Conservation (phyloP, 345 rosid genomes). For the Brassica carinata region DNA sequence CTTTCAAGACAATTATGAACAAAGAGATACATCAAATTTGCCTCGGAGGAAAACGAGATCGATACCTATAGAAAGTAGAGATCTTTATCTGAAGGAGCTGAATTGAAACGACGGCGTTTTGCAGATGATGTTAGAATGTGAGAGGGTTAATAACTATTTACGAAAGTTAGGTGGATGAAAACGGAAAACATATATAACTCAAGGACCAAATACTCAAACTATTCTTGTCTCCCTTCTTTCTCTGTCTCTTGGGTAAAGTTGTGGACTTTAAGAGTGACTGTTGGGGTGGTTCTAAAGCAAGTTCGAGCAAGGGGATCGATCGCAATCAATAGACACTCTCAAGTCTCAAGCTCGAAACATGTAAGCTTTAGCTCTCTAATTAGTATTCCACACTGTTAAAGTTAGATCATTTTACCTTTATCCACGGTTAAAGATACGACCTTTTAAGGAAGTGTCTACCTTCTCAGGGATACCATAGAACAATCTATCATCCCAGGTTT, state of each 20-base stretch:
- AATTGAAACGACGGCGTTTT: neutral
- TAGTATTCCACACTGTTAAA: neutral
- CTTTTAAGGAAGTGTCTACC: neutral
- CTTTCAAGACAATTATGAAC: neutral
- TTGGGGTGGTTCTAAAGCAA: conserved; percentile 4
- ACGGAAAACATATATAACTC: neutral
- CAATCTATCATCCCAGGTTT: conserved; percentile 67
- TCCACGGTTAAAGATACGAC: neutral
- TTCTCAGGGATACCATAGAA: conserved; percentile 49
- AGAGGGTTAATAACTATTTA: neutral
- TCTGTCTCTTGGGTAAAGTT: conserved; percentile 3
- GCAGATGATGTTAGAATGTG: neutral
- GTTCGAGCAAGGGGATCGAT: conserved; percentile 25
- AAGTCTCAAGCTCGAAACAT: conserved; percentile 25
- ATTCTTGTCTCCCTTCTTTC: neutral
- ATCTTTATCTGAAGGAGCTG: neutral
- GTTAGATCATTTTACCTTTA: neutral
- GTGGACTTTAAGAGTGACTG: neutral
- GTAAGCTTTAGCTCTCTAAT: conserved; percentile 17
- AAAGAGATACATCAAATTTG: neutral
- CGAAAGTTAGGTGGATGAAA: neutral
- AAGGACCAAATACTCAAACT: conserved; percentile 23
- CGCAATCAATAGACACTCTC: neutral
- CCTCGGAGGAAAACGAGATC: conserved; percentile 13
- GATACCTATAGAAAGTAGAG: neutral